These are phyloP conservation scores for Pyronema omphalodes DNA, from an alignment of 495 filamentous ascomycete species.

Conservation along the genomic window DNA sequence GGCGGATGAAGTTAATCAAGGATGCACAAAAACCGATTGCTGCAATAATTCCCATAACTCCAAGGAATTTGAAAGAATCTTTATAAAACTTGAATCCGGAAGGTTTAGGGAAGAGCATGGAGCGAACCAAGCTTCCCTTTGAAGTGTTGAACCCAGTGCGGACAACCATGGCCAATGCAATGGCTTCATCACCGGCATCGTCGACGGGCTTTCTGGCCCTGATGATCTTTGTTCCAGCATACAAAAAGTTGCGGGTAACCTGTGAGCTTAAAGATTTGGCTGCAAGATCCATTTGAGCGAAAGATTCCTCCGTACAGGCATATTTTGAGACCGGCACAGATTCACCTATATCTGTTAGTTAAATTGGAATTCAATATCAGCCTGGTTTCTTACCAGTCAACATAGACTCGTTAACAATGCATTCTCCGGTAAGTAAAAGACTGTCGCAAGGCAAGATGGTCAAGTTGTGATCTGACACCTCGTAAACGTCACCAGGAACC, in stretches of 20 bases:
- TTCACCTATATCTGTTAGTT: constrained; percentile 43
- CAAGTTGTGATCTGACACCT: constrained; percentile 88
- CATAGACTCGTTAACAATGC: constrained; percentile 99
- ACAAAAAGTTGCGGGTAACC: constrained; percentile 73
- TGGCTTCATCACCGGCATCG: constrained; percentile 67
- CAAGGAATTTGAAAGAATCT: constrained; percentile 95
- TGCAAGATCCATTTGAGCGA: constrained; percentile 51
- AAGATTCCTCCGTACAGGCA: constrained; percentile 65
- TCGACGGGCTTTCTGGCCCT: constrained; percentile 76
- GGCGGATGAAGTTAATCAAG: constrained; percentile 75
- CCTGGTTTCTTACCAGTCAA: constrained; percentile 46
- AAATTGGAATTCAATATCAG: not conserved
- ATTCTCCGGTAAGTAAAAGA: constrained; percentile 78
- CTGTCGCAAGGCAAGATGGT: constrained; percentile 90
- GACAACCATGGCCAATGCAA: constrained; percentile 77
- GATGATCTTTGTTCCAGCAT: constrained; percentile 89
- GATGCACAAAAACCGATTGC: constrained; percentile 73
- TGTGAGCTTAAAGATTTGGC: constrained; percentile 62
- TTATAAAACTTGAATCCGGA: constrained; percentile 96
- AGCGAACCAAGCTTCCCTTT: constrained; percentile 86
- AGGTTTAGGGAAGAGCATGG: constrained; percentile 97
- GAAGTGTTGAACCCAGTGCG: constrained; percentile 95
- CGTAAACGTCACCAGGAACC: constrained; percentile 91
- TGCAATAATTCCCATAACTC: constrained; percentile 87
- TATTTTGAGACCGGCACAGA: constrained; percentile 91